These are phyloP conservation scores for Argentina anserina DNA, from an alignment of 306 rosid genomes.

Conservation along the genomic window DNA sequence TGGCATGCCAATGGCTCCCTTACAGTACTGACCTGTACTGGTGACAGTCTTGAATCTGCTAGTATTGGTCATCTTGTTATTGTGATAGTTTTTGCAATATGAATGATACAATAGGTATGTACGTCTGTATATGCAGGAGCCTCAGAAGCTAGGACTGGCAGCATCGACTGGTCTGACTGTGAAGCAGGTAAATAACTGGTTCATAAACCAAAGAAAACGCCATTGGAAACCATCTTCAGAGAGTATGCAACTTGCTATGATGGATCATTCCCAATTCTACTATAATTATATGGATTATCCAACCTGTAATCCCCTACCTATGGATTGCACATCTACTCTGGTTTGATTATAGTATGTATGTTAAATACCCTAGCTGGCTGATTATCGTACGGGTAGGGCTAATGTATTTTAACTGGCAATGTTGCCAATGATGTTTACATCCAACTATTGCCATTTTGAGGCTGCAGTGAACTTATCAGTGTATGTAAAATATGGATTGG, in stretches of 20 bases:
- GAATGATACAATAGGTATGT: not conserved
- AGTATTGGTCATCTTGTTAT: not conserved
- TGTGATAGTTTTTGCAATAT: not conserved
- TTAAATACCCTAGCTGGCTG: not conserved
- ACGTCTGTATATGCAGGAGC: conserved; percentile 30
- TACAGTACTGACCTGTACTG: not conserved
- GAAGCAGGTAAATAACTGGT: conserved; percentile 59
- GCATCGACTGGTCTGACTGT: conserved; percentile 43
- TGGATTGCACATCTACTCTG: conserved; percentile 39
- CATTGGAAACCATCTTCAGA: conserved; percentile 58
- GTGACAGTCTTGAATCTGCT: not conserved
- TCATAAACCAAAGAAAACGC: conserved; percentile 51
- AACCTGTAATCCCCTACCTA: conserved; percentile 35
- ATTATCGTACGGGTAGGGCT: not conserved
- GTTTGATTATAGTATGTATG: conserved; percentile 7
- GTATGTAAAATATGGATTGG: conserved; percentile 23
- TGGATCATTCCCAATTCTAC: conserved; percentile 33
- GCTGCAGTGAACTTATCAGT: not conserved
- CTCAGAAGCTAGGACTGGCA: conserved; percentile 41
- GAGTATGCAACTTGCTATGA: conserved; percentile 38
- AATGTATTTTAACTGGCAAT: not conserved
- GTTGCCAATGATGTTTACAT: not conserved
- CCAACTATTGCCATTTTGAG: not conserved
- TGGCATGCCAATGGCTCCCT: not conserved
- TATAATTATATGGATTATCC: conserved; percentile 31